Evolutionary conservation across 352 stramenopile species (phyloP).

Genomic region (Phytophthora podocarpi): DNA sequence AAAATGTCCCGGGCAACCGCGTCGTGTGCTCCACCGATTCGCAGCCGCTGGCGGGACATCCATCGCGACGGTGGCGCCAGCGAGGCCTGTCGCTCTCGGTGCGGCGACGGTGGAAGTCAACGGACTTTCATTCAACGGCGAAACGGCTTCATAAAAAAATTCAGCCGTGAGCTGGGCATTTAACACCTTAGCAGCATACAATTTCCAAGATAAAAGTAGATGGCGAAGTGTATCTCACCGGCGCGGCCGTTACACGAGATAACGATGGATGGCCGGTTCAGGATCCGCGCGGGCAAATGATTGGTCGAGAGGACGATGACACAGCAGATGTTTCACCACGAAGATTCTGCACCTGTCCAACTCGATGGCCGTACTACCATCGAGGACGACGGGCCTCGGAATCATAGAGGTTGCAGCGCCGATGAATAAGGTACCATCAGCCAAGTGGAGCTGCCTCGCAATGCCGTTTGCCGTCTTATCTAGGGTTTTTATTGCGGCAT

Average conservation of each 20-base stretch:
- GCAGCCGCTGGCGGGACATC: background rate
- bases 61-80: constrained; percentile 12
- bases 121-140: constrained; percentile 12
- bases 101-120: constrained; percentile 6
- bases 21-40: background rate
- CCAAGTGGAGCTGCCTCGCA: background rate
- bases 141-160: constrained; percentile 2
- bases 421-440: background rate
- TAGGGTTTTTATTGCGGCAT: background rate
- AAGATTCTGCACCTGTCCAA: background rate
- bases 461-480: background rate
- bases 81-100: constrained; percentile 23
- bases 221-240: background rate
- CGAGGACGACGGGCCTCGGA: background rate
- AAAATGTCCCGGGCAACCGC: constrained; percentile 13
- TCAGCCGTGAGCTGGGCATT: constrained; percentile 8
- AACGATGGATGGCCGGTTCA: constrained; percentile 3
- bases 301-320: constrained; percentile 8
- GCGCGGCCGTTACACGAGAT: constrained; percentile 6
- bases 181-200: constrained; percentile 7
- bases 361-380: background rate
- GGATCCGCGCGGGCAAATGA: constrained; percentile 11
- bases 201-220: background rate
- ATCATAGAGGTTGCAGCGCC: constrained; percentile 2
- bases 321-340: constrained; percentile 2